phyloP scores from a whole-genome alignment of 352 stramenopile species.

The Plasmopara muralis region DNA sequence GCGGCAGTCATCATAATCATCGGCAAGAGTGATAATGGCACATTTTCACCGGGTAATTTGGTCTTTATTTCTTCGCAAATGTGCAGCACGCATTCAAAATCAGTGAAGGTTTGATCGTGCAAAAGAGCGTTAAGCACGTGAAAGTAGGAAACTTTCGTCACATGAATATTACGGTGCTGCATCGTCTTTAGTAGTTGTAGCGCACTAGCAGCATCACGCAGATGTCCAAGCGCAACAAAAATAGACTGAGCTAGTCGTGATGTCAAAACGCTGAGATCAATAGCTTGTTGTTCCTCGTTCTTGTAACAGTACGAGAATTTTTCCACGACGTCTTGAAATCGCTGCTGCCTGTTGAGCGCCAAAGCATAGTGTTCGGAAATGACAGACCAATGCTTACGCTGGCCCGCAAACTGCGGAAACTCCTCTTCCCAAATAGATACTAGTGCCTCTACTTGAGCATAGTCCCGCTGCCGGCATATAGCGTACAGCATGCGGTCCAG shows the following conservation, averaged over 20 bases:
- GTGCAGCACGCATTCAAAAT: constrained; percentile 46
- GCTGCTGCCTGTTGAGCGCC: constrained; percentile 41
- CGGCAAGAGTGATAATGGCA: constrained; percentile 51
- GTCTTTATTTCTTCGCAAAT: constrained; percentile 50
- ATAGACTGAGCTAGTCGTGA: constrained; percentile 39
- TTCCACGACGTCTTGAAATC: constrained; percentile 50
- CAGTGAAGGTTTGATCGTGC: constrained; percentile 35
- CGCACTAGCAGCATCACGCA: constrained; percentile 26
- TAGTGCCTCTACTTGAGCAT: constrained; percentile 43
- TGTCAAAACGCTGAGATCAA: constrained; percentile 25
- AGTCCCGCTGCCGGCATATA: constrained; percentile 29
- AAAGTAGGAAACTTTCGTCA: constrained; percentile 52
- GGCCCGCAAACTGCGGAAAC: constrained; percentile 42
- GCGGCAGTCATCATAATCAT: constrained; percentile 55
- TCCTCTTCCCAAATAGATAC: constrained; percentile 39
- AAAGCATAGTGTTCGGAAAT: constrained; percentile 51
- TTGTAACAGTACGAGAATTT: constrained; percentile 26
- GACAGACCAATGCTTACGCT: constrained; percentile 36
- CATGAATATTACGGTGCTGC: constrained; percentile 22
- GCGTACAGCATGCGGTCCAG: constrained; percentile 40
- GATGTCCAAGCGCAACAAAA: constrained; percentile 44
- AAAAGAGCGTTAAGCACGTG: constrained; percentile 52
- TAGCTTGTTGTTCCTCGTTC: not conserved
- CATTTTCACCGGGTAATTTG: constrained; percentile 23
- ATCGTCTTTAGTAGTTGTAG: constrained; percentile 34